Percentiles rank a stretch among this genome's conserved stretches.
These are phyloP conservation scores for Ceratocystis alfenasii DNA, from an alignment of 2,329 filamentous ascomycete genomes.

Conservation along the genomic window DNA sequence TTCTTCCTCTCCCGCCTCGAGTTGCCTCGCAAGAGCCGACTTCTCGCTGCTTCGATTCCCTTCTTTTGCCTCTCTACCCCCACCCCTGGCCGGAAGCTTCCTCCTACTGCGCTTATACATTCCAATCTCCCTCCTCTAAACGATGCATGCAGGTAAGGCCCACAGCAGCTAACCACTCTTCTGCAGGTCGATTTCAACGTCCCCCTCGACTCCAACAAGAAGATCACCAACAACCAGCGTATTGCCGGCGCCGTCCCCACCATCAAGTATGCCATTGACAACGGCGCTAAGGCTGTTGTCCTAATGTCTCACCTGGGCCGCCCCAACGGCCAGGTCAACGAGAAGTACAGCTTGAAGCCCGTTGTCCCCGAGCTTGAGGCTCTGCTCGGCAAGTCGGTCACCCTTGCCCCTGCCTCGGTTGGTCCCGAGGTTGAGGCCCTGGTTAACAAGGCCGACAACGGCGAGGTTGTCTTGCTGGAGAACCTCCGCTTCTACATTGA, in stretches of 20 bases:
- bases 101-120: constrained; percentile 1
- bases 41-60: not conserved
- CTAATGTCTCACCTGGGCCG: constrained; percentile 98
- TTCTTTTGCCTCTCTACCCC: not conserved
- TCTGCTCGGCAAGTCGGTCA: constrained; percentile 71
- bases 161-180: constrained; percentile 5
- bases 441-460: constrained; percentile 69
- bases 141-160: not conserved
- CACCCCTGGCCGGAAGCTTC: not conserved
- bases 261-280: constrained; percentile 84
- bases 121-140: not conserved
- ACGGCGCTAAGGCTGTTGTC: constrained; percentile 83
- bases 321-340: constrained; percentile 76
- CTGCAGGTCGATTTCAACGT: constrained; percentile 97
- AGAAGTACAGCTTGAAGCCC: constrained; percentile 90
- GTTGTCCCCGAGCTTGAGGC: constrained; percentile 87
- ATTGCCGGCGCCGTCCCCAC: constrained; percentile 92
- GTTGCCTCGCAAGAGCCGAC: constrained; percentile 7
- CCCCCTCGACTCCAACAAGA: constrained; percentile 81
- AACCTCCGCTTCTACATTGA: constrained; percentile 97
- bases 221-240: constrained; percentile 96
- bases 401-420: constrained; percentile 82
- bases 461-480: constrained; percentile 82
- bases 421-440: constrained; percentile 81
- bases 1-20: not conserved